These are phyloP conservation scores for Umbilicus rupestris DNA, from an alignment of 164 flowering plant species.

Conservation along the genomic window DNA sequence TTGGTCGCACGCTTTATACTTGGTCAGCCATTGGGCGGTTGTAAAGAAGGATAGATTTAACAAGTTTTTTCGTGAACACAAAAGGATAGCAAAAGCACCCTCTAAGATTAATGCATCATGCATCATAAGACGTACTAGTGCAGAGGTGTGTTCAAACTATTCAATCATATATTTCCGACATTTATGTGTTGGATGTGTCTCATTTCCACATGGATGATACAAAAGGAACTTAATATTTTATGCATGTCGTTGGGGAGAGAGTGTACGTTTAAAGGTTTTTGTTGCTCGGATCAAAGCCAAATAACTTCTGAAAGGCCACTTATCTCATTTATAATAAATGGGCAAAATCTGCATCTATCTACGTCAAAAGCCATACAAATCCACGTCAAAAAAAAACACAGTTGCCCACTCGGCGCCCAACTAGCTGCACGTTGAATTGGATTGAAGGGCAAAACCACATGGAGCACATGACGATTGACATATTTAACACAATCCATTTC, in stretches of 20 bases:
- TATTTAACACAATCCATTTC: too few relatives aligned
- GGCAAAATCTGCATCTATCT: not conserved
- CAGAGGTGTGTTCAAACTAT: too few relatives aligned
- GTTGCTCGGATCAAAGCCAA: not conserved
- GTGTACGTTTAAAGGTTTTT: not conserved
- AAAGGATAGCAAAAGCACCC: not conserved
- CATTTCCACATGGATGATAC: not conserved
- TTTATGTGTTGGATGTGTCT: not conserved
- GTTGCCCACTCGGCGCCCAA: not conserved
- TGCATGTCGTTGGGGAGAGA: not conserved
- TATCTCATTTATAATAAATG: not conserved
- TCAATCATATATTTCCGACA: not conserved
- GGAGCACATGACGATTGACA: not conserved
- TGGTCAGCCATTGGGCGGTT: not conserved
- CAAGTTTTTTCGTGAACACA: not conserved
- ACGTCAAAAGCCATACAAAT: not conserved
- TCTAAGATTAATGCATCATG: too few relatives aligned
- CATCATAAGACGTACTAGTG: not conserved
- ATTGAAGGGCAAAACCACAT: not conserved
- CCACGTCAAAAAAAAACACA: conserved; percentile 1
- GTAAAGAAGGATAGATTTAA: not conserved
- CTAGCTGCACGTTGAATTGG: not conserved
- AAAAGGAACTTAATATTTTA: not conserved
- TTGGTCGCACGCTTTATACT: not conserved
- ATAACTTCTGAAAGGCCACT: not conserved